Evolutionary conservation across 148 eudicot species (phyloP), one percentile per base, ranked within the genome.

Genomic region (Heliamphora exappendiculata): DNA sequence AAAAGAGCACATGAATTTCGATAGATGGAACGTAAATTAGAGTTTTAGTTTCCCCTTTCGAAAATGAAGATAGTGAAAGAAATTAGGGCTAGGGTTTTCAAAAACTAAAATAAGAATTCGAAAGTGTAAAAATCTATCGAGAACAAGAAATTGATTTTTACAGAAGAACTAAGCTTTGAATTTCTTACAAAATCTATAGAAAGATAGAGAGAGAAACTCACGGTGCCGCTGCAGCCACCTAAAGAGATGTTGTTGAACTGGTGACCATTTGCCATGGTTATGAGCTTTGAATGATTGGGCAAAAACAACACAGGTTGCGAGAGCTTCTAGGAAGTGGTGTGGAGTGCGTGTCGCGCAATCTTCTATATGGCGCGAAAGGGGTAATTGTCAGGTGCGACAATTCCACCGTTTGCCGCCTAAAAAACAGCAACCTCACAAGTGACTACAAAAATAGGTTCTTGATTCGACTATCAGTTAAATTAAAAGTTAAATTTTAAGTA

Each of bases 221-320:
- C 98, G 29, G 88, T 86, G 82, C 97, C 98, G 45, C 98, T 93
- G 51, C 98, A 95, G 67, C 97, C 98, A 34, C 91, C 89, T 16
- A 91, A 95, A 64, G 98, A 89, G 75, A 94, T n/a, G n/a, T n/a
- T 86, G 87, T 85, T 91, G 85, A 91, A 94, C 65, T 75, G 80
- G 42, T 94, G 97, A 67, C 94, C 94, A 11, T 94, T 97, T 74
- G 88, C 86, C 97, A 91, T 91, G 7, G 81, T 70, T 73, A 71
- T 59, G 60, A 36, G 75, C 60, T 51, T 72, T 45, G 29, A 72
- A 33, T 36, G 49, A 22, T 47, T 34, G 49, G 49, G 4, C n/a
- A 0, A 49, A 5, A 1, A 26, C 8, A 19, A 22, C 31, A n/a
- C n/a, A n/a, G n/a, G n/a, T n/a, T n/a, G n/a, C n/a, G n/a, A n/a